phyloP scores from a whole-genome alignment of 306 rosid genomes.

The Ochetophila trinervis region DNA sequence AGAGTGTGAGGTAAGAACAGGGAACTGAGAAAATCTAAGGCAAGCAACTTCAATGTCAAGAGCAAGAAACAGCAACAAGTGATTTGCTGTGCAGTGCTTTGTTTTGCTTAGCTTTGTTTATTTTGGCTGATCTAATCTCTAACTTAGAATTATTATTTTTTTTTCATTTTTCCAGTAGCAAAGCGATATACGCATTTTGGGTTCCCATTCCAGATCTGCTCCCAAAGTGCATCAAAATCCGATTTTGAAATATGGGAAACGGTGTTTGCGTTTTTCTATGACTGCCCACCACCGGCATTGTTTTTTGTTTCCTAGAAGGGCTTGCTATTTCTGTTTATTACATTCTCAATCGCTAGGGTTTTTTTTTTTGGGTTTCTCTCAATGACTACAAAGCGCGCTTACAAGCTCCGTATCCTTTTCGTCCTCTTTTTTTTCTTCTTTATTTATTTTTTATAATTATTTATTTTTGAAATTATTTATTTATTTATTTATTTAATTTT shows the following conservation, averaged over 20 bases:
- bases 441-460: neutral
- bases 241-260: too few relatives aligned
- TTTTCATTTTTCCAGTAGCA: neutral
- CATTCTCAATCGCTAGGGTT: slow-evolving; percentile 40
- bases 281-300: slow-evolving; percentile 10
- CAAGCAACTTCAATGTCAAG: neutral
- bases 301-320: slow-evolving; percentile 13
- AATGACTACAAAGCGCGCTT: slow-evolving; percentile 98
- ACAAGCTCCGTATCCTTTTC: slow-evolving; percentile 96
- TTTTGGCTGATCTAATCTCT: slow-evolving; percentile 16
- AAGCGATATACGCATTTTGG: too few relatives aligned
- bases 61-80: too few relatives aligned
- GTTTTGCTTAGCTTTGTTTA: slow-evolving; percentile 7
- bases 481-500: too few relatives aligned
- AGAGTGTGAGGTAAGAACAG: too few relatives aligned
- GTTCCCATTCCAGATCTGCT: too few relatives aligned
- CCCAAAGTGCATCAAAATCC: too few relatives aligned
- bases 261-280: slow-evolving; percentile 15
- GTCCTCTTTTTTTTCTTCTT: neutral
- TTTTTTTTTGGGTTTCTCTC: slow-evolving; percentile 24
- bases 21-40: neutral
- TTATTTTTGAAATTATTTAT: neutral
- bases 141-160: slow-evolving; percentile 3
- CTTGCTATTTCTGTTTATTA: slow-evolving; percentile 18
- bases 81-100: neutral